Evolutionary conservation across 768 basidiomycete genomes (phyloP), one percentile per base, ranked within the genome.

Genomic region (Leccinum arenicola): DNA sequence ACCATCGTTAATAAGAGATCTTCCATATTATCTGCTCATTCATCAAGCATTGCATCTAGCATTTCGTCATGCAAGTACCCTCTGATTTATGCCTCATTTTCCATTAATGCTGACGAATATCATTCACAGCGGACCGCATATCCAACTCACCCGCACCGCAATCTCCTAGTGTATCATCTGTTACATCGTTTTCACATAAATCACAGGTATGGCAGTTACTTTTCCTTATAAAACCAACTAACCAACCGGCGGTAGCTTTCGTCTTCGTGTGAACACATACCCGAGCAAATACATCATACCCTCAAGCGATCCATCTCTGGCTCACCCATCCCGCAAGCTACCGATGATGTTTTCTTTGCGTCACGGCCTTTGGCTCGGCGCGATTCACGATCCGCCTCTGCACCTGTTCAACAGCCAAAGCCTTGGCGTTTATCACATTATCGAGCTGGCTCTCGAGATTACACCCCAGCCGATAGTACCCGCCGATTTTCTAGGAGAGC

Each of bases 151-250:
- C 81, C 73, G 75, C 78, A 60, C 77, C 85, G 71, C 81, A 81
- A 74, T 76, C 83, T 35, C 68, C 74, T 73, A 82, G 75, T 88
- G 84, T 86, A 85, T 81, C 82, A 83, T 84, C 86, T 77, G 77
- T 70, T 66, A 77, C 76, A 70, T 83, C 84, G 56, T 70, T 82
- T 67, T 81, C 80, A 67, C 75, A 76, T 78, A 83, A 82, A 78
- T 80, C 73, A 74, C 75, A 80, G 77, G 88, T 89, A 68, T 53
- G 81, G 66, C 19, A 15, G 25, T 21, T 10, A 35, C 23, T 45
- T 53, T 43, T 9, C n/a, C 47, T 50, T 4, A 15, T 35, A 4
- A 33, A 36, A 7, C 11, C 17, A 29, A 36, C 53, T 17, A 3
- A 47, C 56, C 38, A 12, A 60, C 50, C 17, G 50, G 40, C 36